Evolutionary conservation across 345 rosid species (phyloP), one percentile per base, ranked within the genome.

Genomic region (Aethionema arabicum): DNA sequence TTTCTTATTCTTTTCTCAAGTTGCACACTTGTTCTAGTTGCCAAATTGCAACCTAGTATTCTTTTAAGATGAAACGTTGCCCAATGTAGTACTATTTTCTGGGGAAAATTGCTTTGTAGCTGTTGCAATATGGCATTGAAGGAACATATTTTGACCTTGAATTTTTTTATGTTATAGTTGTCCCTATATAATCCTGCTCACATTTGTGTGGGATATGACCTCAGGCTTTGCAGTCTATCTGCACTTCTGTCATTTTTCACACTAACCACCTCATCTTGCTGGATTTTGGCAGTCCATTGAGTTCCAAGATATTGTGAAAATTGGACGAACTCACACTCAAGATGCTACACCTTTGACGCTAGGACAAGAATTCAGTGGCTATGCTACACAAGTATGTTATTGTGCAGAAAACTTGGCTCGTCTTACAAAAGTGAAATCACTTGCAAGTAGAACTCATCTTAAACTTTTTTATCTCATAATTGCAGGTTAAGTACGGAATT

Each of bases 351-450:
- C 96, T 65, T 83, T 93, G 85, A 93, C 97, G 12, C 82, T 90
- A 30, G 99, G 97, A 52, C 99, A 93, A 80, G 97, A 87, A 77
- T 93, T 90, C 72, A 83, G 98, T 80, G 98, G 98, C 80, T 93
- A 93, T 75, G 74, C 85, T 53, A 93, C 92, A 13, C 99, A 93
- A 67, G 99, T 93, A 71, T 76, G 73, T 33, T 66, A 32, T 32
- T 49, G 7, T 39, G 39, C 12, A 12, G 3, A 54, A 39, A 61
- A 39, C 0, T 29, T 37, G 9, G 12, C 39, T 9, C 56, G 32
- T 31, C 49, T 51, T 35, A 15, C 37, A 42, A 51, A 14, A 44
- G n/a, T 70, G 33, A 35, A 41, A 35, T 56, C 41, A 42, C 36
- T 11, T 70, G 16, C 47, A 42, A 42, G 55, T 31, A 7, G 21